A percentile compares a stretch with the other conserved stretches of the same genome.
These are phyloP conservation scores for Silene coronaria DNA, from an alignment of 179 eudicot genomes.

Conservation along the genomic window DNA sequence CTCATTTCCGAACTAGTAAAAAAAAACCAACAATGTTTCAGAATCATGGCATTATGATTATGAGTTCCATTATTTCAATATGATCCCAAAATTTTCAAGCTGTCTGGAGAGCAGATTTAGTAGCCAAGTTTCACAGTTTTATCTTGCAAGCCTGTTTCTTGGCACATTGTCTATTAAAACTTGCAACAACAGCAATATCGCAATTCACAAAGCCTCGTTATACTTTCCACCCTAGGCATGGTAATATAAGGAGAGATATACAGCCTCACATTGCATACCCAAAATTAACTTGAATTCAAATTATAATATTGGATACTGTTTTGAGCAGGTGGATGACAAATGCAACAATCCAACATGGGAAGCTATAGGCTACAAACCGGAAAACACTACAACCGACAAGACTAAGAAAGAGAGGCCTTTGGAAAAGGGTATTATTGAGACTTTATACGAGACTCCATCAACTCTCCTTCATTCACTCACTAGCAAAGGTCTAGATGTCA, in stretches of 20 bases:
- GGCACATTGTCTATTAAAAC: too few species aligned
- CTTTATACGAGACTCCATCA: conserved; percentile 35
- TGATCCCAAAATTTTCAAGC: too few species aligned
- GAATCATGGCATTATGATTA: too few species aligned
- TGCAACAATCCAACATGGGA: conserved; percentile 52
- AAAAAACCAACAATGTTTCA: too few species aligned
- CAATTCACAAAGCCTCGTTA: too few species aligned
- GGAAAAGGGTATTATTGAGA: conserved; percentile 47
- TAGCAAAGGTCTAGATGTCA: conserved; percentile 25
- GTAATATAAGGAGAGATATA: background rate
- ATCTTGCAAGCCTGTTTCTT: too few species aligned
- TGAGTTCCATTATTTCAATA: too few species aligned
- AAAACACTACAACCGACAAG: background rate
- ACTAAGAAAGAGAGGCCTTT: conserved; percentile 34
- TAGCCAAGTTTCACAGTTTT: too few species aligned
- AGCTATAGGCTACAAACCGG: conserved; percentile 47
- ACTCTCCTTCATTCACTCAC: conserved; percentile 34
- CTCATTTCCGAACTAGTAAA: too few species aligned
- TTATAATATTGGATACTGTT: background rate
- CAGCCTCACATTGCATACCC: background rate
- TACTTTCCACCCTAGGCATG: too few species aligned
- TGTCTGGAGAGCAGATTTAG: too few species aligned
- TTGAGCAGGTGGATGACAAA: conserved; percentile 39
- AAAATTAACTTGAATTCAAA: background rate
- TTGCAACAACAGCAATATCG: too few species aligned